Evolutionary conservation across 495 filamentous ascomycete genomes (phyloP).

Genomic region (Penicillium ucsense): DNA sequence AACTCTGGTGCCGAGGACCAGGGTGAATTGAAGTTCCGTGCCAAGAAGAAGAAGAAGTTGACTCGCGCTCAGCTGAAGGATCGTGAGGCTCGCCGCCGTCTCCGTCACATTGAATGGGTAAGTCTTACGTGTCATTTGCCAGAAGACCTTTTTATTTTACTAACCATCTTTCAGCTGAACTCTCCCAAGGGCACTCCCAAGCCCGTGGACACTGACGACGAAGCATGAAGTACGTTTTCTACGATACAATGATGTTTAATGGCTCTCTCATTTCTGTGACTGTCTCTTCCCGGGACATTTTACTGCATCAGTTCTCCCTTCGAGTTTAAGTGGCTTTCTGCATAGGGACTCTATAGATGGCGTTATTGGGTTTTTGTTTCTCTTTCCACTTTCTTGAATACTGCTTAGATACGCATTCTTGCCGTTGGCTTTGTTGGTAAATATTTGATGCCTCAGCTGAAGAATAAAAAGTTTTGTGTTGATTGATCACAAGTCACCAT

Average conservation of each 20-base stretch:
- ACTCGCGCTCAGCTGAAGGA: constrained; percentile 94
- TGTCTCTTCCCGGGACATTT: constrained; percentile 9
- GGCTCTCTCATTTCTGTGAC: constrained; percentile 4
- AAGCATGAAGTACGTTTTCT: constrained; percentile 36
- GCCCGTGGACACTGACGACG: constrained; percentile 70
- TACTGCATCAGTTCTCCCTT: constrained; percentile 11
- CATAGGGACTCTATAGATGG: constrained; percentile 21
- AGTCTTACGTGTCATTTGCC: constrained; percentile 18
- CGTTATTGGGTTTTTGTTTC: constrained; percentile 8
- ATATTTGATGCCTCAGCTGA: no score
- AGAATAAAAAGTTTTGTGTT: no score
- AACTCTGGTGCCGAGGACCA: constrained; percentile 79
- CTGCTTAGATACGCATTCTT: constrained; percentile 15
- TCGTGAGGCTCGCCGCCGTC: constrained; percentile 70
- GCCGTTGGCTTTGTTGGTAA: background rate
- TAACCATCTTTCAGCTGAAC: constrained; percentile 28
- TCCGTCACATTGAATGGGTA: constrained; percentile 91
- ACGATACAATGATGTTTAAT: constrained; percentile 17
- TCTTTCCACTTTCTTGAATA: background rate
- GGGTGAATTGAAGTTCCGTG: constrained; percentile 78
- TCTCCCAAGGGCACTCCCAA: constrained; percentile 67
- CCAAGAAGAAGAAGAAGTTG: constrained; percentile 98
- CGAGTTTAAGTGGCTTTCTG: constrained; percentile 11
- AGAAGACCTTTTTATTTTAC: constrained; percentile 1
- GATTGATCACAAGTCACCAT: no score